These are phyloP conservation scores for Vitis amurensis DNA, from an alignment of 164 flowering plant genomes.

Conservation along the genomic window DNA sequence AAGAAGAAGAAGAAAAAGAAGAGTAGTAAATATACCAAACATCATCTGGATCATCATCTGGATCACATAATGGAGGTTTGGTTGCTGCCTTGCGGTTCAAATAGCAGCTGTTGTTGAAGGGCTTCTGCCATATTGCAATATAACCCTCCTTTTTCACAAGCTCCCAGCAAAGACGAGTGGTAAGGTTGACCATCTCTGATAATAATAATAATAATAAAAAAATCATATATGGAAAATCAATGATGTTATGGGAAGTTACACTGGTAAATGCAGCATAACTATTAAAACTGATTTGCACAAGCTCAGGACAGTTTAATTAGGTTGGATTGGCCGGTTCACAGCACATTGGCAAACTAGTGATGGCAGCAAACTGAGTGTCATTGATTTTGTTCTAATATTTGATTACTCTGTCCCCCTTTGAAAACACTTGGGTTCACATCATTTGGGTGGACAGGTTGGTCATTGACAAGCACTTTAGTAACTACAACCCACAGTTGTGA, in stretches of 20 bases:
- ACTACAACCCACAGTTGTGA: no score
- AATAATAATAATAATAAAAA: background rate
- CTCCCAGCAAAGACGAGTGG: slow-evolving; percentile 76
- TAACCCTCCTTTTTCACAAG: slow-evolving; percentile 84
- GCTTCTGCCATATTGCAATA: slow-evolving; percentile 83
- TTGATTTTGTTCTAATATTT: no score
- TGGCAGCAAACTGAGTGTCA: no score
- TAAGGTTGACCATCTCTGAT: slow-evolving; percentile 80
- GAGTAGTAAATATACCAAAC: slow-evolving; percentile 57
- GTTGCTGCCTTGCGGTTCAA: slow-evolving; percentile 51
- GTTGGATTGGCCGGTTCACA: background rate
- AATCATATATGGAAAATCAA: no score
- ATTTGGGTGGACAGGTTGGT: no score
- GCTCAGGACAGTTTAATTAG: background rate
- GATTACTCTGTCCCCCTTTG: no score
- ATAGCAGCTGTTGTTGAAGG: slow-evolving; percentile 73
- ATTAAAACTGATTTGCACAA: background rate
- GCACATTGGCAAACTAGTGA: no score
- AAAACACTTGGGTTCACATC: no score
- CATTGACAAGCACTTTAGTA: no score
- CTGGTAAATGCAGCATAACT: background rate
- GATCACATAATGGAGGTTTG: slow-evolving; percentile 72
- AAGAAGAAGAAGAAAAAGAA: background rate
- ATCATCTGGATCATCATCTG: slow-evolving; percentile 73
- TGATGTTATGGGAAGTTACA: background rate